Conservation (phyloP, 257 asterid genomes). For the Cruciata laevipes region DNA sequence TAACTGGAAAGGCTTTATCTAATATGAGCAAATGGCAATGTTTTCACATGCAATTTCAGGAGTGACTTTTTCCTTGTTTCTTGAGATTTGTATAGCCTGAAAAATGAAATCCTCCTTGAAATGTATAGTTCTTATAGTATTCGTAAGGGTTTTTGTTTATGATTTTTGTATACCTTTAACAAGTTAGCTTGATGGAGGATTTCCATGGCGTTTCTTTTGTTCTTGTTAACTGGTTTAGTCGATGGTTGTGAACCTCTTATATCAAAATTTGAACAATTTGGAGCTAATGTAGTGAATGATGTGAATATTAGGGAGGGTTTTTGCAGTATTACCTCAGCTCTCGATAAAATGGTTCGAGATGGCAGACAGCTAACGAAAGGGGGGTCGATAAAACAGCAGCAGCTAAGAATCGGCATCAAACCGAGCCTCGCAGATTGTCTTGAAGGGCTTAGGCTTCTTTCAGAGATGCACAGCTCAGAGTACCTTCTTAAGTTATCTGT, state of each 20-base stretch:
- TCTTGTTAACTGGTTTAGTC: neutral
- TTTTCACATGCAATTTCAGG: too few species aligned
- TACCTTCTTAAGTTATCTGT: conserved; percentile 57
- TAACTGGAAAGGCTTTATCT: neutral
- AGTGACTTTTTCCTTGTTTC: neutral
- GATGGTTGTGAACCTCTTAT: neutral
- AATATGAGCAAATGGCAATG: too few species aligned
- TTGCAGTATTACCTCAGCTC: conserved; percentile 34
- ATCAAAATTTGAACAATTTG: neutral
- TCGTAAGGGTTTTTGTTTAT: neutral
- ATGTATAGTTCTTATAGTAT: neutral
- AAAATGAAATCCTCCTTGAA: neutral
- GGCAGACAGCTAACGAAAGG: conserved; percentile 45
- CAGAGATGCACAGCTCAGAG: conserved; percentile 84
- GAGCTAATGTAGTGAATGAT: neutral
- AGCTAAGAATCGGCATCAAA: conserved; percentile 55
- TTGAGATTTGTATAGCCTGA: neutral
- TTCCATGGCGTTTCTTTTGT: too few species aligned
- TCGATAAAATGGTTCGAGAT: conserved; percentile 62
- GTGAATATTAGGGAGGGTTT: conserved; percentile 49
- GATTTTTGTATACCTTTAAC: neutral
- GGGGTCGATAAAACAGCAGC: conserved; percentile 55
- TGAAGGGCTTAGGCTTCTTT: conserved; percentile 58
- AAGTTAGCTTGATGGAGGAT: too few species aligned
- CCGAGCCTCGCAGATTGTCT: conserved; percentile 65